Conservation (phyloP, 345 rosid species). For the Salix dunnii region DNA sequence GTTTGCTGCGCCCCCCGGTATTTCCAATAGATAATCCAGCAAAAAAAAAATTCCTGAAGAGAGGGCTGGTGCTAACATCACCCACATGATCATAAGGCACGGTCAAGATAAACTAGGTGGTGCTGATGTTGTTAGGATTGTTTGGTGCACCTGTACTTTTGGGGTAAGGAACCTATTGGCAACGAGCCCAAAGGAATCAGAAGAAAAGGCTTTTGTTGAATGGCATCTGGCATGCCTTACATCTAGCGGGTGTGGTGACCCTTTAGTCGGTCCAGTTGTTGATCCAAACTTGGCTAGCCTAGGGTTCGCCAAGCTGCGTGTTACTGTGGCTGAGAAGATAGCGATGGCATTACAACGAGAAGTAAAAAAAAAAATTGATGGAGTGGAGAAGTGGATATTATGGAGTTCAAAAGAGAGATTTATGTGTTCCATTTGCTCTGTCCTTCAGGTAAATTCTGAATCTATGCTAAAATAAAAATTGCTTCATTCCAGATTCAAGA, state of each 20-base stretch:
- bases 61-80: slow-evolving; percentile 6
- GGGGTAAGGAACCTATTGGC: slow-evolving; percentile 34
- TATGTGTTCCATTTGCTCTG: slow-evolving; percentile 30
- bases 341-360: slow-evolving; percentile 15
- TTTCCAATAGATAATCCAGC: too few species aligned
- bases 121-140: not conserved
- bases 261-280: slow-evolving; percentile 22
- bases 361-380: slow-evolving; percentile 23
- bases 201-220: not conserved
- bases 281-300: slow-evolving; percentile 28
- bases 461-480: not conserved
- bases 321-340: slow-evolving; percentile 35
- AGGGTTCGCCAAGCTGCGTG: slow-evolving; percentile 25
- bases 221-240: slow-evolving; percentile 14
- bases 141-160: slow-evolving; percentile 14
- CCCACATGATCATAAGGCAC: not conserved
- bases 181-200: not conserved
- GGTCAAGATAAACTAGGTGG: not conserved
- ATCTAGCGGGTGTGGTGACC: slow-evolving; percentile 27
- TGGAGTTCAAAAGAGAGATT: slow-evolving; percentile 34
- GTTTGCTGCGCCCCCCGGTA: too few species aligned
- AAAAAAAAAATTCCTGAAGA: too few species aligned
- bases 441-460: too few species aligned
- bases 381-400: slow-evolving; percentile 28
- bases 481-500: not conserved